Evolutionary conservation across 2,329 filamentous ascomycete species (phyloP).

Genomic region (Microsporum ferrugineum): DNA sequence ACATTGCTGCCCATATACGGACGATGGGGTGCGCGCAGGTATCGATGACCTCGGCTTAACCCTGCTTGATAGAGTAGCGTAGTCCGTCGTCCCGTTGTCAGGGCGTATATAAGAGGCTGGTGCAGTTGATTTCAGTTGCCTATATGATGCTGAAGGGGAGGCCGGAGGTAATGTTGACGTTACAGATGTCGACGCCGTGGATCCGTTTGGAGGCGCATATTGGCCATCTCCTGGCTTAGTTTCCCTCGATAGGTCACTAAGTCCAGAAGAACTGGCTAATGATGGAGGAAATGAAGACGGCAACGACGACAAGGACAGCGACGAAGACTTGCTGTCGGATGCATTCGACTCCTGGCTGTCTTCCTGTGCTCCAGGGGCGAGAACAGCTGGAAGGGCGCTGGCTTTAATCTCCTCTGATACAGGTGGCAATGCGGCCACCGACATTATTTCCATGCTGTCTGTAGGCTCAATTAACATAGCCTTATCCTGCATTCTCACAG

Average conservation of each 20-base stretch:
- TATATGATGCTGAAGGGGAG: conserved; percentile 13
- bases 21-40: conserved; percentile 57
- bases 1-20: conserved; percentile 83
- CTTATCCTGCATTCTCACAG: neutral
- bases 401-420: neutral
- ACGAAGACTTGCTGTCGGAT: neutral
- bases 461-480: neutral
- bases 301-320: neutral
- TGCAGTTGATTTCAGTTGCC: conserved; percentile 11
- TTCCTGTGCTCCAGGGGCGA: neutral
- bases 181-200: conserved; percentile 21
- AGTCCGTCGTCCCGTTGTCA: neutral
- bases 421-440: neutral
- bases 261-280: conserved; percentile 13
- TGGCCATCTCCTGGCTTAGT: conserved; percentile 18
- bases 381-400: neutral
- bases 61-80: conserved; percentile 29
- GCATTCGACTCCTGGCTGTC: neutral
- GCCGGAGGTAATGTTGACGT: conserved; percentile 17
- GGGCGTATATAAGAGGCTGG: conserved; percentile 9
- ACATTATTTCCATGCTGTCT: neutral
- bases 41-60: conserved; percentile 73
- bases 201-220: conserved; percentile 22
- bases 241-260: conserved; percentile 16
- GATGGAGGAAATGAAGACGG: conserved; percentile 4